Evolutionary conservation across 208 protist species (phyloP).

Genomic region (Leishmania major): DNA sequence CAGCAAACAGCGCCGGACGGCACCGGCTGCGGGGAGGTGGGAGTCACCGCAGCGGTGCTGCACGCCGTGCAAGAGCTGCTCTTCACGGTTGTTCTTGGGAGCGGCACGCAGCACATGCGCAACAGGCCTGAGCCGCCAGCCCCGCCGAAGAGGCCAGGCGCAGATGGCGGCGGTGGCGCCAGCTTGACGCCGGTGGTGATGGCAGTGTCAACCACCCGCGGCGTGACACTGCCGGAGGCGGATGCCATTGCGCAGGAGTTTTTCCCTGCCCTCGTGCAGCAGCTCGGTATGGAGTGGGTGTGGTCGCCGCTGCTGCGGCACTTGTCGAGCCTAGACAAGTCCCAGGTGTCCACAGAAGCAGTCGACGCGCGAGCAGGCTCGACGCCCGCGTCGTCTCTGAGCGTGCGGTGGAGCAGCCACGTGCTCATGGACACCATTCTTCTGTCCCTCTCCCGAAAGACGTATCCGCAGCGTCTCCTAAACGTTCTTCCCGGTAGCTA

Average conservation of each 20-base stretch:
- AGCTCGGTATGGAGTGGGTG: conserved; percentile 81
- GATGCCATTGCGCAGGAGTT: conserved; percentile 58
- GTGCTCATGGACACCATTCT: conserved; percentile 55
- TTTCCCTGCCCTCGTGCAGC: conserved; percentile 71
- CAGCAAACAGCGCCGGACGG: conserved; percentile 9
- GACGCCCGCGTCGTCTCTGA: background rate
- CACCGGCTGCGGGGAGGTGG: background rate
- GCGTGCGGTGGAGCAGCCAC: conserved; percentile 49
- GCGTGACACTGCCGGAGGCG: conserved; percentile 54
- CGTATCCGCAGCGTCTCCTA: conserved; percentile 63
- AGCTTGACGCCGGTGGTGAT: background rate
- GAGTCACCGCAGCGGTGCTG: conserved; percentile 29
- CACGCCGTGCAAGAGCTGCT: conserved; percentile 65
- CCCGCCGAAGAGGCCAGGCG: conserved; percentile 4
- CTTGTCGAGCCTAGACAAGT: conserved; percentile 48
- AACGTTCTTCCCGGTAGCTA: conserved; percentile 72
- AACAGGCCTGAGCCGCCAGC: conserved; percentile 27
- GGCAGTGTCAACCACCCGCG: conserved; percentile 43
- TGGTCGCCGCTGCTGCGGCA: conserved; percentile 78
- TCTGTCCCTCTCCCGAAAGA: conserved; percentile 43
- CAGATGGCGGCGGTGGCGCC: background rate
- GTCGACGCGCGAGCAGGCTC: conserved; percentile 2
- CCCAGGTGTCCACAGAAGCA: conserved; percentile 18
- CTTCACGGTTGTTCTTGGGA: conserved; percentile 55
- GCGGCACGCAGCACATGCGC: conserved; percentile 28